Base-by-base conservation (phyloP, 495 filamentous ascomycete genomes). In the Geoglossum glabrum region DNA sequence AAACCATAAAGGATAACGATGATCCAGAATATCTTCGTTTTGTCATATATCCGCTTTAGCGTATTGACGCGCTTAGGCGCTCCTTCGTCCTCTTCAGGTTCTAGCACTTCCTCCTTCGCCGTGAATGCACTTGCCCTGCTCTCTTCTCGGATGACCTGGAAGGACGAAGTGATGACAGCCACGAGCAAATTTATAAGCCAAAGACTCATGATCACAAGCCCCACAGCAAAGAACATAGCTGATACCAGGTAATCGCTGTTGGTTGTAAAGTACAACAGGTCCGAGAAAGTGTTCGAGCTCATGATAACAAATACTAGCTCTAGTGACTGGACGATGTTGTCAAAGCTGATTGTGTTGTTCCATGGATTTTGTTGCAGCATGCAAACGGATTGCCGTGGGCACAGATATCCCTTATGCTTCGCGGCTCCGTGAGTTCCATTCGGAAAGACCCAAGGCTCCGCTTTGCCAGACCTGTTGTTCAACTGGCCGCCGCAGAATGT, bases 281-380 rank as follows among this genome's bases (percentile, higher is more conserved):
- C 88, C 0, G 89, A 83, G 66, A 90, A 97, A 0, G 92, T 97
- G 69, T 99, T 99, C 17, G 87, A 87, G 62, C 85, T 94, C 87
- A 99, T 96, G 62, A 97, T 81, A 38, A 99, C 88, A 68, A 99
- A 99, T n/a, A 99, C 90, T 49, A 96, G 70, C 70, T 97, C 87
- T 30, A 96, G 69, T 1, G 89, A 94, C 56, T 95, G 80, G 8
- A 88, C 64, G 33, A 97, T 93, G 64, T 97, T 92, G 67, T 99
- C 90, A 66, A 96, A 99, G 68, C 84, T 90, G 64, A 95, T 75
- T 1, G 92, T 97, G 49, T 80, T 81, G 56, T 84, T 86, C 71
- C 80, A 93, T 0, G 90, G 93, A 61, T 86, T 94, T 9, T 68
- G 61, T 51, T 82, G 80, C 68, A 89, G 79, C 27, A 95, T 74